phyloP scores from a whole-genome alignment of 192 early-diverging fungal species.

The Kickxella alabastrina region DNA sequence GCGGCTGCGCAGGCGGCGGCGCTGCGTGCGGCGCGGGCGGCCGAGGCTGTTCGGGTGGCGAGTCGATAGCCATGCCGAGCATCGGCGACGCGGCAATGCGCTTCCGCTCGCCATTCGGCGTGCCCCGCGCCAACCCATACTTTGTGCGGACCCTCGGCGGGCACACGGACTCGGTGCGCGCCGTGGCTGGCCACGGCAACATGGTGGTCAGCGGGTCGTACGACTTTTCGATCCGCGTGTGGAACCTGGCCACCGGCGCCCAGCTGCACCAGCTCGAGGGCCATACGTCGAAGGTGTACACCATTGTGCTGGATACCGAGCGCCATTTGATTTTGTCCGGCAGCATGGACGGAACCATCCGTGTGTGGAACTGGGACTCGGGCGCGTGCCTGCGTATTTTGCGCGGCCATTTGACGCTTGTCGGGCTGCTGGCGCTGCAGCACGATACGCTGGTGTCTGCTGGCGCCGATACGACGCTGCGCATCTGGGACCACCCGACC shows the following conservation, averaged over 20 bases:
- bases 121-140: conserved; percentile 63
- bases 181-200: conserved; percentile 85
- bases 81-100: background rate
- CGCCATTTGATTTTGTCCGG: conserved; percentile 84
- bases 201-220: conserved; percentile 88
- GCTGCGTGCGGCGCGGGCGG: background rate
- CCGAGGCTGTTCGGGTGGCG: no score
- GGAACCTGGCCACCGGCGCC: conserved; percentile 77
- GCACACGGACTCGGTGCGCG: conserved; percentile 87
- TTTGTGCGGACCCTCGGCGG: conserved; percentile 79
- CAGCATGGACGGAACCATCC: conserved; percentile 89
- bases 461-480: conserved; percentile 88
- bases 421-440: conserved; percentile 86
- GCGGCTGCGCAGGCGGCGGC: background rate
- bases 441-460: conserved; percentile 87
- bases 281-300: conserved; percentile 94
- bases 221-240: conserved; percentile 85
- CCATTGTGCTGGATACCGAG: conserved; percentile 83
- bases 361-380: conserved; percentile 87
- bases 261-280: conserved; percentile 69
- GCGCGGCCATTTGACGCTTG: conserved; percentile 90
- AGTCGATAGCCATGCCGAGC: background rate
- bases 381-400: conserved; percentile 74
- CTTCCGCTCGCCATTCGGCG: no score
- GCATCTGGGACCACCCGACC: conserved; percentile 83